Evolutionary conservation across 1,284 basidiomycete genomes (phyloP).

Genomic region (Chalciporus sp.): DNA sequence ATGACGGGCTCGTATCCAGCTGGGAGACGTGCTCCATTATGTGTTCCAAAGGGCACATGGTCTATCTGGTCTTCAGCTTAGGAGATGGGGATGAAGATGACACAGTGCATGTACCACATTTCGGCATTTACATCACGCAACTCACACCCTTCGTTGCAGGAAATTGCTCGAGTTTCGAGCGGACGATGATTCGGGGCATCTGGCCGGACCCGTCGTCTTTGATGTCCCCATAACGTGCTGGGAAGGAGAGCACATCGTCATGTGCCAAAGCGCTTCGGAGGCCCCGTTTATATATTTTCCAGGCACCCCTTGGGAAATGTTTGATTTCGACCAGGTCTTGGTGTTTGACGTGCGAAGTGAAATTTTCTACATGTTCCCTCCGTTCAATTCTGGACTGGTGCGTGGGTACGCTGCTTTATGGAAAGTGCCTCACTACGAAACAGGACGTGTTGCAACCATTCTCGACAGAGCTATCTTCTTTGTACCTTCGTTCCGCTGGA

Average conservation of each 20-base stretch:
- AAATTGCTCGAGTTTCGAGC: conserved; percentile 1
- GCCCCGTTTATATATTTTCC: neutral
- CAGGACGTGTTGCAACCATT: too few relatives aligned
- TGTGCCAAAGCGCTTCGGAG: neutral
- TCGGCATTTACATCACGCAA: neutral
- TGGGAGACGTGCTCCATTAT: neutral
- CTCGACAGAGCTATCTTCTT: too few relatives aligned
- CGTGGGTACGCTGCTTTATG: too few relatives aligned
- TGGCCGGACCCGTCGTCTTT: neutral
- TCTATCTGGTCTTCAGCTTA: neutral
- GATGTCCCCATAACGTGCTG: neutral
- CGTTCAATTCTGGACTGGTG: too few relatives aligned
- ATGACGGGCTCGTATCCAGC: neutral
- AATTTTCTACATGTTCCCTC: neutral
- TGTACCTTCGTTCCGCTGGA: too few relatives aligned
- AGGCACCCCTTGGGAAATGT: too few relatives aligned
- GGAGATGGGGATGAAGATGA: neutral
- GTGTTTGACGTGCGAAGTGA: neutral
- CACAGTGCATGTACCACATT: neutral
- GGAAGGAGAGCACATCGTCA: neutral
- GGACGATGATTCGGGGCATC: too few relatives aligned
- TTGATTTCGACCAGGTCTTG: neutral
- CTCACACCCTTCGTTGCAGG: neutral
- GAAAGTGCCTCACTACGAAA: too few relatives aligned
- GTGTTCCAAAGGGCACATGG: neutral